phyloP scores from a whole-genome alignment of 352 stramenopile genomes.

The Stramenopiles sp. region DNA sequence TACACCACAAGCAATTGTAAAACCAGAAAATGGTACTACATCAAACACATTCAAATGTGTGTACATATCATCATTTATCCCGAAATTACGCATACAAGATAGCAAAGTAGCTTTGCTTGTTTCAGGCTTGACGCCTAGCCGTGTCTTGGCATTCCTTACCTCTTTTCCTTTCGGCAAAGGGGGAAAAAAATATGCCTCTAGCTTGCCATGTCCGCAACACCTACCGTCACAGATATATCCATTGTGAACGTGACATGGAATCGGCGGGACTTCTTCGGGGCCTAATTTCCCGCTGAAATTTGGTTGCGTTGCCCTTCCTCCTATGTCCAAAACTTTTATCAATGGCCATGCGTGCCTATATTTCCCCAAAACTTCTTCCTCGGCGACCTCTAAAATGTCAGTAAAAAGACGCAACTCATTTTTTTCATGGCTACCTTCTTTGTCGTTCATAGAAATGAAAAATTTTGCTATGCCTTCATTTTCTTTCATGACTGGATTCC shows the following conservation, averaged over 20 bases:
- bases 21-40: background rate
- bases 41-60: background rate
- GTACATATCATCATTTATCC: background rate
- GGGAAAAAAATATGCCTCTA: background rate
- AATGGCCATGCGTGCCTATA: background rate
- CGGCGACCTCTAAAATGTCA: background rate
- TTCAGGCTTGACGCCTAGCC: background rate
- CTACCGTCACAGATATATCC: background rate
- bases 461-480: background rate
- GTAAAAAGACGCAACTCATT: background rate
- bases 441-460: too few relatives aligned
- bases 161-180: background rate
- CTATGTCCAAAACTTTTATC: slow-evolving; percentile 5
- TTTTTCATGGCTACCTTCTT: background rate
- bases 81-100: background rate
- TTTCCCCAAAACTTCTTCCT: background rate
- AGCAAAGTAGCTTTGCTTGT: background rate
- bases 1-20: background rate
- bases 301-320: background rate
- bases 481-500: background rate
- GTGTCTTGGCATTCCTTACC: background rate
- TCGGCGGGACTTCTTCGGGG: background rate
- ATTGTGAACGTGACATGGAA: background rate
- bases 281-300: background rate
- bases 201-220: background rate